phyloP scores from a whole-genome alignment of 768 basidiomycete genomes.

The Lactarius quietus region DNA sequence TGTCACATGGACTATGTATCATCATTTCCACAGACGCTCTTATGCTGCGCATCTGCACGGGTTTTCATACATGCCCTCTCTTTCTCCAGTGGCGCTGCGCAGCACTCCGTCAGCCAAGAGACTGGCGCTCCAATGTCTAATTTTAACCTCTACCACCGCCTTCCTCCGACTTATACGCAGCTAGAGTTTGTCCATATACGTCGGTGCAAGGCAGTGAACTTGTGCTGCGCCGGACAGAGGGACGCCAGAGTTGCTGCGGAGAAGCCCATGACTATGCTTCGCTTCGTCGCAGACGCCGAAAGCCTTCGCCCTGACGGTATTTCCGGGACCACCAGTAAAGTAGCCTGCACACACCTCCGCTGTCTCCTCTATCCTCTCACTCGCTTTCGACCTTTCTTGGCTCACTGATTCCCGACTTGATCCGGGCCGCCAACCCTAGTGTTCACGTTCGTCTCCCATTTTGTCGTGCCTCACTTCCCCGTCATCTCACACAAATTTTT shows the following conservation, averaged over 20 bases:
- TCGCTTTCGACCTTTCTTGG: background rate
- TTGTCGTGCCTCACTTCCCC: background rate
- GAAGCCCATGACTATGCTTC: background rate
- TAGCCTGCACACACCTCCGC: too few relatives aligned
- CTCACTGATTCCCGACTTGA: background rate
- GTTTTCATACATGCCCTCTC: background rate
- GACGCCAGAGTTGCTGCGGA: background rate
- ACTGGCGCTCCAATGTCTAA: background rate
- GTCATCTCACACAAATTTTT: background rate
- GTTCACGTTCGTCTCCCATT: background rate
- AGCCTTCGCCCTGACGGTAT: too few relatives aligned
- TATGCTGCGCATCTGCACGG: background rate
- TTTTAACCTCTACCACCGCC: background rate
- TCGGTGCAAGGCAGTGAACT: too few relatives aligned
- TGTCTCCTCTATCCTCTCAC: too few relatives aligned
- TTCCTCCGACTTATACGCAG: background rate
- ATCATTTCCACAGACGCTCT: background rate
- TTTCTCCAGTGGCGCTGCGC: background rate
- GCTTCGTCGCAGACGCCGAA: too few relatives aligned
- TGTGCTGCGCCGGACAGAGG: too few relatives aligned
- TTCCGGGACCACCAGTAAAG: too few relatives aligned
- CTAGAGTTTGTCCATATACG: background rate
- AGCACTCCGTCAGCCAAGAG: background rate
- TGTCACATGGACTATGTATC: background rate
- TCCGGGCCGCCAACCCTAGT: background rate